Percentiles rank a stretch among this genome's conserved stretches.
phyloP scores from a whole-genome alignment of 2,329 filamentous ascomycete genomes.

The Lizonia empirigonia region DNA sequence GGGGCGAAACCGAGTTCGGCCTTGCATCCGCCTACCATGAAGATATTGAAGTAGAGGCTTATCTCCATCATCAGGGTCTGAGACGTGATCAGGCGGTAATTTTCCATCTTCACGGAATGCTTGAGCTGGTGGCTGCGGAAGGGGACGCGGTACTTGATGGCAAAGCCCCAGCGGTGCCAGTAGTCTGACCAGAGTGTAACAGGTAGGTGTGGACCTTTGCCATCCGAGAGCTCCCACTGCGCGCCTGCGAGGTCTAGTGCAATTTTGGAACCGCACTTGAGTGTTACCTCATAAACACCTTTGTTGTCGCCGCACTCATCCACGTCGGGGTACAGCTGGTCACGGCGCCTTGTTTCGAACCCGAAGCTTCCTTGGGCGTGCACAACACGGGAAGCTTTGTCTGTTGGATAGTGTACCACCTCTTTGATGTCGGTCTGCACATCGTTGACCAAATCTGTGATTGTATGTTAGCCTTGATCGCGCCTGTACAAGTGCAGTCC shows the following conservation, averaged over 20 bases:
- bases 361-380: slow-evolving; percentile 9
- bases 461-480: background rate
- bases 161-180: slow-evolving; percentile 6
- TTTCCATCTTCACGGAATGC: slow-evolving; percentile 11
- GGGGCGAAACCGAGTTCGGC: slow-evolving; percentile 5
- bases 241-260: slow-evolving; percentile 21
- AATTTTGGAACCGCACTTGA: slow-evolving; percentile 19
- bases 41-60: slow-evolving; percentile 8
- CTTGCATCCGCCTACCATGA: slow-evolving; percentile 9
- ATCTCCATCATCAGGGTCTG: slow-evolving; percentile 18
- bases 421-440: slow-evolving; percentile 23
- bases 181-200: slow-evolving; percentile 19
- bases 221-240: slow-evolving; percentile 15
- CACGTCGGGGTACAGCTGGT: slow-evolving; percentile 15
- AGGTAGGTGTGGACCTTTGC: slow-evolving; percentile 1
- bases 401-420: slow-evolving; percentile 15
- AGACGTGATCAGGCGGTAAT: slow-evolving; percentile 13
- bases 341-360: slow-evolving; percentile 9
- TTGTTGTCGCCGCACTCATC: slow-evolving; percentile 13
- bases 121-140: slow-evolving; percentile 18
- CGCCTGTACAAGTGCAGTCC: too few relatives aligned
- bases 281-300: slow-evolving; percentile 22
- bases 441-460: slow-evolving; percentile 21
- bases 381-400: slow-evolving; percentile 5
- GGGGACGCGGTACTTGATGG: slow-evolving; percentile 17